Evolutionary conservation across 257 asterid species (phyloP).

Genomic region (Linaria vulgaris): DNA sequence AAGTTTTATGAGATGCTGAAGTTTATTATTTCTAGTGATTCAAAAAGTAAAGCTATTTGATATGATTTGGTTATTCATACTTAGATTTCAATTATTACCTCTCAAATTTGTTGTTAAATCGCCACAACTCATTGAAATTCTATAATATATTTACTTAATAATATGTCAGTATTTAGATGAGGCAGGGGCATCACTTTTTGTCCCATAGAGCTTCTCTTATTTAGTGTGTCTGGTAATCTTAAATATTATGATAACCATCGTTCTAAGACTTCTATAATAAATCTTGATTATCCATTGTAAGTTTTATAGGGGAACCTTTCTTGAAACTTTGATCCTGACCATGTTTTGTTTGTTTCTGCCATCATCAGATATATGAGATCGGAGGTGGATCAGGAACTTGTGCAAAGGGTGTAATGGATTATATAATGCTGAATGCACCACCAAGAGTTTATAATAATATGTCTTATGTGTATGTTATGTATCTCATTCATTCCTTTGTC

Average conservation of each 20-base stretch:
- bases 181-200: too few relatives aligned
- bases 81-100: too few relatives aligned
- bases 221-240: not conserved
- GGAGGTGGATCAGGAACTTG: conserved; percentile 99
- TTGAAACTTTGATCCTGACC: conserved; percentile 11
- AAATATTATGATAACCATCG: not conserved
- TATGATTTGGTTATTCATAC: too few relatives aligned
- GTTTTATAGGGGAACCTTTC: conserved; percentile 2
- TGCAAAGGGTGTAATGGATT: conserved; percentile 97
- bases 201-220: too few relatives aligned
- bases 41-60: too few relatives aligned
- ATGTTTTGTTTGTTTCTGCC: conserved; percentile 15
- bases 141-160: too few relatives aligned
- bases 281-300: conserved; percentile 3
- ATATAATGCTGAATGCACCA: conserved; percentile 90
- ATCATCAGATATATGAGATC: conserved; percentile 90
- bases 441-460: conserved; percentile 84
- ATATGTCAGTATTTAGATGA: too few relatives aligned
- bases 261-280: not conserved
- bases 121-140: too few relatives aligned
- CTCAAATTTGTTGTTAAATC: too few relatives aligned
- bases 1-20: too few relatives aligned
- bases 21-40: too few relatives aligned
- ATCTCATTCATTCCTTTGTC: conserved; percentile 1
- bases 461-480: conserved; percentile 69